phyloP scores from a whole-genome alignment of 2,329 filamentous ascomycete species.

The Nigrograna mackinnonii region DNA sequence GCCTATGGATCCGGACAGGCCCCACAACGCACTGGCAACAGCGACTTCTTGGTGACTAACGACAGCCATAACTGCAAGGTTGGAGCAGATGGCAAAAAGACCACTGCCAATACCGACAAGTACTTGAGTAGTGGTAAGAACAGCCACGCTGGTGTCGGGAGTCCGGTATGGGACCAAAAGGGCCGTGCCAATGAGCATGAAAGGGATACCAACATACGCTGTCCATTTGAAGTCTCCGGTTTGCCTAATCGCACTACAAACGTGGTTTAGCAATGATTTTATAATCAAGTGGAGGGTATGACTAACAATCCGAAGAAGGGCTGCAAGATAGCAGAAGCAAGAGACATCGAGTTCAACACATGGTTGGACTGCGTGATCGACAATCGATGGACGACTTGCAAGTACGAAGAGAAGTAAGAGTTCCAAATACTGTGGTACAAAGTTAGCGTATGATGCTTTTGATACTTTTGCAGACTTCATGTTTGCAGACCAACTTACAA shows the following conservation, averaged over 20 bases:
- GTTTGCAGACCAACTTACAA: not conserved
- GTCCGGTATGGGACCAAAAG: constrained; percentile 51
- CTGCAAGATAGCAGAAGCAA: constrained; percentile 15
- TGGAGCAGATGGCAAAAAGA: not conserved
- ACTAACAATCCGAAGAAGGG: constrained; percentile 17
- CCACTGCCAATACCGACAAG: not conserved
- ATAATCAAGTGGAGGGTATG: constrained; percentile 38
- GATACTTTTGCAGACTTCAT: not conserved
- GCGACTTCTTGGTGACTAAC: not conserved
- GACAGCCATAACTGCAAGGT: not conserved
- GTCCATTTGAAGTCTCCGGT: constrained; percentile 59
- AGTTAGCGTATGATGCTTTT: too few relatives aligned
- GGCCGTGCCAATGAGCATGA: constrained; percentile 66
- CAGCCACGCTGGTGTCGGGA: constrained; percentile 29
- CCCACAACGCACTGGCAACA: not conserved
- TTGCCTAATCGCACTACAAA: constrained; percentile 40
- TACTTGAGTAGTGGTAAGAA: not conserved
- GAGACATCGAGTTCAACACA: constrained; percentile 30
- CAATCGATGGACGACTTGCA: constrained; percentile 41
- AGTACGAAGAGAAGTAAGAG: constrained; percentile 54
- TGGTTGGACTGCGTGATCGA: constrained; percentile 35
- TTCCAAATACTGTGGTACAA: constrained; percentile 61
- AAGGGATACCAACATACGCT: constrained; percentile 59
- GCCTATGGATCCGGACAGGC: not conserved
- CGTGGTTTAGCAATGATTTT: constrained; percentile 21